Evolutionary conservation across 2,329 filamentous ascomycete species (phyloP), one percentile per base, ranked within the genome.

Genomic region (Chaetomium strumarium): DNA sequence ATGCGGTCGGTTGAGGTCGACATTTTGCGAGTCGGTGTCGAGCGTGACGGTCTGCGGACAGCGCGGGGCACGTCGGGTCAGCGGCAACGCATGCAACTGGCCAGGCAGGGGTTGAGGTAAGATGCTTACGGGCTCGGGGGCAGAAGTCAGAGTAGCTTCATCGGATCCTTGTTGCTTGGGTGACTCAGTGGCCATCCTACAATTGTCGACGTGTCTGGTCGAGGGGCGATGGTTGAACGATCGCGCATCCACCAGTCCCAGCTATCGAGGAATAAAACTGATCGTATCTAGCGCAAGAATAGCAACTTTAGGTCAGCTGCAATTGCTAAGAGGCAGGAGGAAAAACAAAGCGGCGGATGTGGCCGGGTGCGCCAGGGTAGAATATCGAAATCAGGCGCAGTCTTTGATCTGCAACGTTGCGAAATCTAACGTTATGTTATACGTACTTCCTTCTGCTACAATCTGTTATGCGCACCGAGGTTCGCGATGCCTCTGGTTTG

Each of bases 171-270:
- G 75, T 65, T 75, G 70, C 68, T 73, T 70, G 67, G 74, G 72
- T 72, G 75, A 74, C 77, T 80, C 79, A 75, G 78, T 78, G 76
- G 79, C 79, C 79, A 83, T 83, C 78, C 79, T 83, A 77, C 78
- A 78, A 46, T 55, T 58, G 49, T 58, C 52, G 46, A 38, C 47
- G 49, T 55, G 53, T 46, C 49, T 51, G 48, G 20, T 59, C 55
- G 38, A 57, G 46, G 47, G 48, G 45, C 49, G 46, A 57, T 41
- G 50, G 41, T 43, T 51, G 43, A 47, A 36, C 49, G 56, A 53
- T 57, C 49, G 53, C 54, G 51, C 51, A 55, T 56, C 49, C 44
- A 48, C 48, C 49, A 36, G 52, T 58, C 55, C 57, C 55, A 53
- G 49, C 49, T 57, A 50, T 56, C 20, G 36, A 41, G 29, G 52